Evolutionary conservation across 106 monocot species (phyloP).

Genomic region (Acanthochlamys bracteata): DNA sequence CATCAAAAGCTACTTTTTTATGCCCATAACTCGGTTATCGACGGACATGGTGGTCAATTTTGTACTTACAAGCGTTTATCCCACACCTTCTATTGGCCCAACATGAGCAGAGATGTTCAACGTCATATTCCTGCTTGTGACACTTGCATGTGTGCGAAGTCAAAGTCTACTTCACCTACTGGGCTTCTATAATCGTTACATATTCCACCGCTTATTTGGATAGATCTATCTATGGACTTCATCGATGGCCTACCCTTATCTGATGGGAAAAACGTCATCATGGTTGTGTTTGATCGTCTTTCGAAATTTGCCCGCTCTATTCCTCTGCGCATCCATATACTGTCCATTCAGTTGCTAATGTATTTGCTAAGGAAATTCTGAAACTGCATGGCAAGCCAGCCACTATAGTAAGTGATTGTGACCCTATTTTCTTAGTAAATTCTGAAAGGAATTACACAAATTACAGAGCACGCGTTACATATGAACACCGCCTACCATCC

Average conservation of each 20-base stretch:
- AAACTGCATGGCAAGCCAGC: background rate
- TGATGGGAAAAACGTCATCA: background rate
- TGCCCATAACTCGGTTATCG: background rate
- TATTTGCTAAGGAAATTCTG: background rate
- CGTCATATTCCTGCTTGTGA: background rate
- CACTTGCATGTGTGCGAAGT: background rate
- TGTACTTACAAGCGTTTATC: background rate
- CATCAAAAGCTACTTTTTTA: background rate
- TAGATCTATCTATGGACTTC: slow-evolving; percentile 7
- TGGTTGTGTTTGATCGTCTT: background rate
- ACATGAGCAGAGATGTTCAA: background rate
- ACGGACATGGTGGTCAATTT: background rate
- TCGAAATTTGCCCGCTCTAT: background rate
- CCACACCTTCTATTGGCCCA: background rate
- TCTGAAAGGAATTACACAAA: background rate
- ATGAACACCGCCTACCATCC: background rate
- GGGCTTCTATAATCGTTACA: slow-evolving; percentile 2
- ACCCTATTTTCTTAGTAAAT: background rate
- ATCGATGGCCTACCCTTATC: background rate
- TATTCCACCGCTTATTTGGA: slow-evolving; percentile 2
- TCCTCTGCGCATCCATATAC: background rate
- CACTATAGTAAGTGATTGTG: background rate
- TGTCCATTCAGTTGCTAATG: background rate
- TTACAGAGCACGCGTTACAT: background rate
- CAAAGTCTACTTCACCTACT: background rate